Base-by-base conservation (phyloP, 208 protist species). In the Trypanosoma mega region DNA sequence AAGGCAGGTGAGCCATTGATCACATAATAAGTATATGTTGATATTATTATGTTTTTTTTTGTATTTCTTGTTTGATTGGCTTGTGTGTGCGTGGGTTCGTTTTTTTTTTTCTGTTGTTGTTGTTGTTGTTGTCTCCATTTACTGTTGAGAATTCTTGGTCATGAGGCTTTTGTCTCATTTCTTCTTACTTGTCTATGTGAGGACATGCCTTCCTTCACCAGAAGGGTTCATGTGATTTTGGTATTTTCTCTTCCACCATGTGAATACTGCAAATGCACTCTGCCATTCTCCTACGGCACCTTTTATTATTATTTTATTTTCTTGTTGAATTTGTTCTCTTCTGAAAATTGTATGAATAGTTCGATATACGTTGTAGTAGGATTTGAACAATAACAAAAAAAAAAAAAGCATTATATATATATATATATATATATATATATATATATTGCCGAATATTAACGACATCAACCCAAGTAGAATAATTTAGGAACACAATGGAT, bases 1-100 rank as follows among this genome's bases (percentile, higher is more conserved):
- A 87, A 87, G 53, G 89, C 81, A 2, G 89, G 89, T 0, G 72
- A 85, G 46, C 50, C 80, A 0, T 68, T 95, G 8, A 58, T 91
- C 12, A 45, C 58, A 47, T 70, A 70, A 18, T 53, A 60, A 37
- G 16, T 24, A 26, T 54, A 26, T 8, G 24, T 63, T 45, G 29
- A 26, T 33, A 60, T 58, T 11, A 45, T 39, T 44, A 29, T 20
- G 5, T 65, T 31, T 31, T 37, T 44, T 50, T 61, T 55, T 48
- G 12, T 50, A 54, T 14, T 51, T 45, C n/a, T n/a, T 39, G 1
- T 45, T 20, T 7, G 36, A 18, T 52, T 51, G 39, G 8, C 47
- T 27, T 50, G 27, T 34, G 21, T 66, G 44, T 12, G 6, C 8
- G 33, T 58, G 23, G 14, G 44, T 3, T 54, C 34, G 29, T 53